Evolutionary conservation across 2,329 filamentous ascomycete genomes (phyloP).

Genomic region (Hymenoscyphus linearis): DNA sequence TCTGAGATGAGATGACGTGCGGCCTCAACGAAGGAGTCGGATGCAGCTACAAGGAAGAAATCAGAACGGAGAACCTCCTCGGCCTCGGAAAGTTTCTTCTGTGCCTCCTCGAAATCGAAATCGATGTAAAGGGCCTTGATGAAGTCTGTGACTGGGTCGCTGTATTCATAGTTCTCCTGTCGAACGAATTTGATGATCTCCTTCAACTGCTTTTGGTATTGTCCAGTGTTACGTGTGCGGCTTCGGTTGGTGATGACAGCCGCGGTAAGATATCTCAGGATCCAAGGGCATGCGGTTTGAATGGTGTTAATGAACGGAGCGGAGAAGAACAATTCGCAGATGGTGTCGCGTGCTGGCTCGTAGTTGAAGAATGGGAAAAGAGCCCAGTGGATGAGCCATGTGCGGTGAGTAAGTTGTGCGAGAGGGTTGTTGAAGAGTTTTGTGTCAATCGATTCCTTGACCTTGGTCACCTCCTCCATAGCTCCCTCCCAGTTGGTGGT

Average conservation of each 20-base stretch:
- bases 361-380: slow-evolving; percentile 99
- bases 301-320: slow-evolving; percentile 99
- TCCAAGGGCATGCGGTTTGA: slow-evolving; percentile 95
- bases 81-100: slow-evolving; percentile 77
- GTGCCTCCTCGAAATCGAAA: slow-evolving; percentile 96
- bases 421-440: slow-evolving; percentile 95
- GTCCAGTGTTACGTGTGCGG: slow-evolving; percentile 71
- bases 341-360: slow-evolving; percentile 80
- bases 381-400: slow-evolving; percentile 96
- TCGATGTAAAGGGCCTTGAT: slow-evolving; percentile 91
- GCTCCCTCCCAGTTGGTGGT: slow-evolving; percentile 92
- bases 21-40: slow-evolving; percentile 87
- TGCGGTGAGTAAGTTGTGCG: slow-evolving; percentile 91
- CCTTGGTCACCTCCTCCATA: slow-evolving; percentile 84
- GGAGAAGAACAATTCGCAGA: slow-evolving; percentile 96
- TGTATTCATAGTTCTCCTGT: slow-evolving; percentile 97
- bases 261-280: slow-evolving; percentile 87
- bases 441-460: slow-evolving; percentile 87
- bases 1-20: slow-evolving; percentile 96
- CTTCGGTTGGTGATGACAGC: slow-evolving; percentile 91
- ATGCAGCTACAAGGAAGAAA: slow-evolving; percentile 86
- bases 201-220: slow-evolving; percentile 98
- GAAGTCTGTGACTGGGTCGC: slow-evolving; percentile 92
- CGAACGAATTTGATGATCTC: slow-evolving; percentile 92
- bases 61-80: slow-evolving; percentile 89